Percentiles rank a stretch among this genome's conserved stretches.
These are phyloP conservation scores for Musa troglodytarum DNA, from an alignment of 176 grass and related monocot species.

Conservation along the genomic window DNA sequence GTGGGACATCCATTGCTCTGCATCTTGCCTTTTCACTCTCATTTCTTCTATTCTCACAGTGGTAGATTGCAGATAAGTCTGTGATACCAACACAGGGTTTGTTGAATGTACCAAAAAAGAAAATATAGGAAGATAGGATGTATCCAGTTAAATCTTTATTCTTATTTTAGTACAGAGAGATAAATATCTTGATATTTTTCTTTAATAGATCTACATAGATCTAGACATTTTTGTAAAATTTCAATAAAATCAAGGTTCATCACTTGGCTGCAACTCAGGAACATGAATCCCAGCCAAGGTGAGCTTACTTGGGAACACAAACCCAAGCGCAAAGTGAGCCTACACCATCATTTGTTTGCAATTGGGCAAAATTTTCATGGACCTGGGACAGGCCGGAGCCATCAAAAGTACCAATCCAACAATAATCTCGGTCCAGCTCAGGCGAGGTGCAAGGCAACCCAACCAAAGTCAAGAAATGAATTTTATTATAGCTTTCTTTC, in stretches of 20 bases:
- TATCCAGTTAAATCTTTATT: neutral
- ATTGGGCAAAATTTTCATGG: neutral
- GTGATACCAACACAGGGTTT: neutral
- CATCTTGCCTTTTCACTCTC: constrained; percentile 20
- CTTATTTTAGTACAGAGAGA: neutral
- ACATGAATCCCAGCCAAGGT: no score
- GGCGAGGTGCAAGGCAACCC: neutral
- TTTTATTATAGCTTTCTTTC: neutral
- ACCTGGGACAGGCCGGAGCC: neutral
- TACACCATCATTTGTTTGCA: no score
- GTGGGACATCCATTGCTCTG: constrained; percentile 20
- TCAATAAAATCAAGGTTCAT: neutral
- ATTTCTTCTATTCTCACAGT: constrained; percentile 22
- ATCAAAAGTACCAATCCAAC: neutral
- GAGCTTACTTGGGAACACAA: no score
- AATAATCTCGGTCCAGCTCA: neutral
- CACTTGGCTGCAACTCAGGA: neutral
- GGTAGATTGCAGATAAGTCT: constrained; percentile 17
- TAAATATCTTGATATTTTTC: neutral
- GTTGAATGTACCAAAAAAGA: neutral
- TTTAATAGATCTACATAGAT: neutral
- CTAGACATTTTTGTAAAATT: neutral
- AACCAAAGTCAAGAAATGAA: neutral
- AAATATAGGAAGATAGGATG: neutral
- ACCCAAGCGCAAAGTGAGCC: no score